Conservation (phyloP, 148 eudicot species). For the Gaultheria prostrata region DNA sequence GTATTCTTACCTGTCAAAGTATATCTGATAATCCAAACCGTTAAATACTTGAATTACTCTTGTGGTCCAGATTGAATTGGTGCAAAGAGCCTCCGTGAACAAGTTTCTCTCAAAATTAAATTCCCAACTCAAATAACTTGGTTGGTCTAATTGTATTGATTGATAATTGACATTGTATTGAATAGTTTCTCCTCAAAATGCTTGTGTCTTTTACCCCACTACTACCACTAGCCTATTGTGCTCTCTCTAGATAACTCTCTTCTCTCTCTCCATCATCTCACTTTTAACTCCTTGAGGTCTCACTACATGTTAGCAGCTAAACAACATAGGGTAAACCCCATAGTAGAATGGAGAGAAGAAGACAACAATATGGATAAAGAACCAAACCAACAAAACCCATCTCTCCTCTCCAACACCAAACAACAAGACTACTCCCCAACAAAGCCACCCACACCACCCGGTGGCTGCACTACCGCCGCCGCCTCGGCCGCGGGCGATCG, state of each 20-base stretch:
- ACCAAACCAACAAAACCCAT: constrained; percentile 20
- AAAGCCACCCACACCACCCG: constrained; percentile 19
- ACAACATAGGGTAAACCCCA: constrained; percentile 1
- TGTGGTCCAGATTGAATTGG: too few species aligned
- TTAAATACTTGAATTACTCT: too few species aligned
- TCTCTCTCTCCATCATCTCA: neutral
- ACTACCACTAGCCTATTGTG: constrained; percentile 17
- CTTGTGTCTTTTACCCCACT: constrained; percentile 20
- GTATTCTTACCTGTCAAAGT: too few species aligned
- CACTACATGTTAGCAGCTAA: constrained; percentile 35
- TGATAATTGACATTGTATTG: neutral
- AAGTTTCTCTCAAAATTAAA: too few species aligned
- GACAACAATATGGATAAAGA: constrained; percentile 39
- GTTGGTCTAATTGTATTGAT: neutral
- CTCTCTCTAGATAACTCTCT: constrained; percentile 10
- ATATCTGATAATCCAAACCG: too few species aligned
- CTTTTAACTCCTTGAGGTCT: constrained; percentile 19
- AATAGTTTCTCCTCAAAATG: neutral
- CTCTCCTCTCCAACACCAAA: constrained; percentile 23
- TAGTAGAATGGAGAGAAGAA: constrained; percentile 20
- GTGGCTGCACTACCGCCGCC: neutral
- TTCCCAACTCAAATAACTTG: too few species aligned
- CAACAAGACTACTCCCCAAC: constrained; percentile 30
- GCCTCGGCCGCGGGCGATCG: constrained; percentile 37
- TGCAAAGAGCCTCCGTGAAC: too few species aligned